Conservation (phyloP, 768 basidiomycete species). For the Boletellus ananas region DNA sequence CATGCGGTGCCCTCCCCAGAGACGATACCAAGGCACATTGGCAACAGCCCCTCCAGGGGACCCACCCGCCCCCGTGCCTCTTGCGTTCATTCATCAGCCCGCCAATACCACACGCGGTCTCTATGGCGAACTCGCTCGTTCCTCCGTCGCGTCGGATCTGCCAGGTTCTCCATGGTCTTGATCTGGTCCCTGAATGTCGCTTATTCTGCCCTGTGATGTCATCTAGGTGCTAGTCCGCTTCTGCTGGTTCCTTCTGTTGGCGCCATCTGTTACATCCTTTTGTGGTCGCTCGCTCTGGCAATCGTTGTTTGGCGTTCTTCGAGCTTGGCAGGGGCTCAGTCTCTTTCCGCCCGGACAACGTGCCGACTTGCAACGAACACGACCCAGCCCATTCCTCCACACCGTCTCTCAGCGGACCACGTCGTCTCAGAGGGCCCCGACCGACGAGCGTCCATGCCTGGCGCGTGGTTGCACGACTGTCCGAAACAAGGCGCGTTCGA, state of each 20-base stretch:
- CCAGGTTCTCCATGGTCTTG: background rate
- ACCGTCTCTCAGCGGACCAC: background rate
- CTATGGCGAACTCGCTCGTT: background rate
- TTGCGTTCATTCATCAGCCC: background rate
- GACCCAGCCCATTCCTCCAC: background rate
- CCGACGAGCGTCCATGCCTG: background rate
- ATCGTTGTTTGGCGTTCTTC: background rate
- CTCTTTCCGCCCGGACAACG: background rate
- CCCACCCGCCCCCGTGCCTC: background rate
- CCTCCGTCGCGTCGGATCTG: background rate
- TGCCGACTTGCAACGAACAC: background rate
- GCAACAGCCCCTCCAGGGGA: too few species aligned
- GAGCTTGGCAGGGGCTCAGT: background rate
- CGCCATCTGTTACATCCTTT: background rate
- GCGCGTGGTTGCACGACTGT: conserved; percentile 3
- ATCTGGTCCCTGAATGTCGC: too few species aligned
- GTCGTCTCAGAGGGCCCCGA: background rate
- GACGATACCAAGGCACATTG: conserved; percentile 1
- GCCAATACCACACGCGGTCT: conserved; percentile 1
- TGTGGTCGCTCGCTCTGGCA: conserved; percentile 4
- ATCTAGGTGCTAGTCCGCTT: background rate
- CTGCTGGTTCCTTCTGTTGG: background rate
- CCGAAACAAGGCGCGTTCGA: background rate
- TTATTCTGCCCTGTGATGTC: background rate
- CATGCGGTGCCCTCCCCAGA: conserved; percentile 10